phyloP scores from a whole-genome alignment of 2,329 filamentous ascomycete species.

The Fusarium agapanthi region DNA sequence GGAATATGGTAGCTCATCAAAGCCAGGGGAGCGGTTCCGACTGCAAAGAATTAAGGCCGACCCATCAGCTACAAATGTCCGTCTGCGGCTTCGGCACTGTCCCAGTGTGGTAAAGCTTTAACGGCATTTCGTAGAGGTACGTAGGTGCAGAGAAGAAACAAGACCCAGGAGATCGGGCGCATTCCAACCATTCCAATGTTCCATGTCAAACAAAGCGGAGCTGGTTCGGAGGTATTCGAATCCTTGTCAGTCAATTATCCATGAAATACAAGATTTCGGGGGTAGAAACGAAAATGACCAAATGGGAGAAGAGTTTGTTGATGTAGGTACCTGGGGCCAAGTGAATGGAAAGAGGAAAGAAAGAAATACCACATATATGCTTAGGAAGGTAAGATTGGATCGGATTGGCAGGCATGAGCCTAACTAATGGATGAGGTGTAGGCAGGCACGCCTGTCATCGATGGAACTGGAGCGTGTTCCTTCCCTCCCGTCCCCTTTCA shows the following conservation, averaged over 20 bases:
- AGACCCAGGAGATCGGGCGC: constrained; percentile 33
- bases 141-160: constrained; percentile 22
- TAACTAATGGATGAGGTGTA: neutral
- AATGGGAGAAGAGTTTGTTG: neutral
- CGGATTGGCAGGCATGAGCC: neutral
- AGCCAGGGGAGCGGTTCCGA: constrained; percentile 31
- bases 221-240: constrained; percentile 24
- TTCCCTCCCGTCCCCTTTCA: constrained; percentile 26
- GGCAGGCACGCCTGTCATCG: constrained; percentile 14
- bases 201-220: constrained; percentile 32
- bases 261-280: constrained; percentile 15
- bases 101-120: constrained; percentile 28
- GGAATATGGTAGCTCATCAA: constrained; percentile 10
- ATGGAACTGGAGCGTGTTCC: constrained; percentile 23
- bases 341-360: neutral
- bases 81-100: constrained; percentile 28
- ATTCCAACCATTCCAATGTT: constrained; percentile 23
- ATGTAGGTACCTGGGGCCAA: neutral
- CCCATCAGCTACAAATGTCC: constrained; percentile 27
- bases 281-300: constrained; percentile 2
- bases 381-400: neutral
- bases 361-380: neutral
- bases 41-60: constrained; percentile 19
- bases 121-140: constrained; percentile 27
- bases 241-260: constrained; percentile 4